These are phyloP conservation scores for Dactylonectria macrodidyma DNA, from an alignment of 2,329 filamentous ascomycete species.

Conservation along the genomic window DNA sequence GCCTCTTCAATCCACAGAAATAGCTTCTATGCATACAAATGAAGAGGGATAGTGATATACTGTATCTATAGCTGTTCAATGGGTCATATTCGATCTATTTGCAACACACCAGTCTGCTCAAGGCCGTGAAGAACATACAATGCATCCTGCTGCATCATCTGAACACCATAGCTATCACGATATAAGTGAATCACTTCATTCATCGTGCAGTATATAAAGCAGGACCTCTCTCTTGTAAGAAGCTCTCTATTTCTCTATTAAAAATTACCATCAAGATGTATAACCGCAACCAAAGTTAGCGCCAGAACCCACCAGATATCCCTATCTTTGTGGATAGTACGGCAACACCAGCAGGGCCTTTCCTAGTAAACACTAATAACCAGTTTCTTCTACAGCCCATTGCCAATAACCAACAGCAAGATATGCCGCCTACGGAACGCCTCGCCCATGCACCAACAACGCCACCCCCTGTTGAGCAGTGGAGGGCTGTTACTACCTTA, in stretches of 20 bases:
- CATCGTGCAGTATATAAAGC: constrained; percentile 9
- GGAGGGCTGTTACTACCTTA: not conserved
- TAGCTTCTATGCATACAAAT: no score
- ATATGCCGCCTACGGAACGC: no score
- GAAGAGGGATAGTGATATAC: no score
- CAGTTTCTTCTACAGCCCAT: not conserved
- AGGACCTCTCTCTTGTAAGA: not conserved
- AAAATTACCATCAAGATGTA: not conserved
- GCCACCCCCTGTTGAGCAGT: not conserved
- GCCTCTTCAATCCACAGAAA: no score
- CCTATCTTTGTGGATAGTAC: not conserved
- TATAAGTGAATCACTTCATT: constrained; percentile 14
- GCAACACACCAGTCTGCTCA: no score
- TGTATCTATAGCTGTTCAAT: no score
- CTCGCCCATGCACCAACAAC: no score
- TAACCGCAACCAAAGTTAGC: not conserved
- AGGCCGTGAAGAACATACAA: no score
- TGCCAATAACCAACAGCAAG: not conserved
- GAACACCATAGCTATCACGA: not conserved
- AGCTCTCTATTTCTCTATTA: constrained; percentile 10
- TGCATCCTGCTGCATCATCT: no score
- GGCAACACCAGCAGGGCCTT: not conserved
- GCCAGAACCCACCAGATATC: not conserved
- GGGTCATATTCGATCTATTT: no score
- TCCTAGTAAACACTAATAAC: not conserved